Percentiles rank a stretch among this genome's conserved stretches.
Conservation (phyloP, 768 basidiomycete species). For the Boletales sp. region DNA sequence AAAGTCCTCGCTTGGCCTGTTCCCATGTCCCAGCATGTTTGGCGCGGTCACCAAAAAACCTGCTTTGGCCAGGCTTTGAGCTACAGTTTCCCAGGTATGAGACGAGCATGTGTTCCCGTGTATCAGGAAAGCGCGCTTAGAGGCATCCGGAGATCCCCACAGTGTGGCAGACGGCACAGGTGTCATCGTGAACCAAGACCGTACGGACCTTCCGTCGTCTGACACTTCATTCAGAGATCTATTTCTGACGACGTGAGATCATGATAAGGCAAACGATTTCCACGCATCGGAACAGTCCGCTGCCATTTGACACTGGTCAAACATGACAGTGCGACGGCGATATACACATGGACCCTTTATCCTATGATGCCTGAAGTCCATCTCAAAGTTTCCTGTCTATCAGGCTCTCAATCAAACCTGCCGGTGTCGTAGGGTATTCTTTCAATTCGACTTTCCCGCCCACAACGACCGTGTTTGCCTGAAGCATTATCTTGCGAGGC, state of each 20-base stretch:
- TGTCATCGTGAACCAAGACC: constrained; percentile 8
- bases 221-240: too few relatives aligned
- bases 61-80: too few relatives aligned
- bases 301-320: too few relatives aligned
- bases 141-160: too few relatives aligned
- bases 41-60: too few relatives aligned
- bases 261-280: too few relatives aligned
- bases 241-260: constrained; percentile 6
- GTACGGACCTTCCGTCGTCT: too few relatives aligned
- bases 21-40: too few relatives aligned
- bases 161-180: constrained; percentile 13
- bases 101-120: constrained; percentile 11
- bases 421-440: constrained; percentile 72
- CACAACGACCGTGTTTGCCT: constrained; percentile 72
- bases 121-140: too few relatives aligned
- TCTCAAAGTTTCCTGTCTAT: constrained; percentile 62
- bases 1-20: too few relatives aligned
- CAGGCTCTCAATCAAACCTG: constrained; percentile 77
- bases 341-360: neutral
- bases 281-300: too few relatives aligned
- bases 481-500: constrained; percentile 84
- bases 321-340: neutral
- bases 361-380: neutral
- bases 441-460: constrained; percentile 68
- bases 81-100: constrained; percentile 16